Evolutionary conservation across 768 basidiomycete genomes (phyloP).

Genomic region (Suillus clintonianus): DNA sequence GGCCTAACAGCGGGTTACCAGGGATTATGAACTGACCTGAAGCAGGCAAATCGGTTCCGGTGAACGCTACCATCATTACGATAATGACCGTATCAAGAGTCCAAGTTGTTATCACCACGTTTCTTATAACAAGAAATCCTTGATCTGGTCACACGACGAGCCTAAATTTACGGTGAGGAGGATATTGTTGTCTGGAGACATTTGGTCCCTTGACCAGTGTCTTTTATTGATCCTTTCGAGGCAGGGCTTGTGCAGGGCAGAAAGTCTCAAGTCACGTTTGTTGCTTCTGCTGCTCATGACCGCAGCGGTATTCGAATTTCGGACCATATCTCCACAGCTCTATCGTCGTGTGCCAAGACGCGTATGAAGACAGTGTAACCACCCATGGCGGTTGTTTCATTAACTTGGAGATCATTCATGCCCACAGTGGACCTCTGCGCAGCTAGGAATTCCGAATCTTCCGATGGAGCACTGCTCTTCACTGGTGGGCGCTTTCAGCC

Average conservation of each 20-base stretch:
- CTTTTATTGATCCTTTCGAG: not conserved
- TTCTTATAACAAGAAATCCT: not conserved
- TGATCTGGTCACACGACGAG: constrained; percentile 1
- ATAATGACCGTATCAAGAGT: not conserved
- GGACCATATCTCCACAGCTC: not conserved
- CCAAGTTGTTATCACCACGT: not conserved
- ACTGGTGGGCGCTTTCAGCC: not conserved
- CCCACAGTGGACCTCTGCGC: not conserved
- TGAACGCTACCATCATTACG: constrained; percentile 2
- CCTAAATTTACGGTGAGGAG: not conserved
- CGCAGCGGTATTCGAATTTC: not conserved
- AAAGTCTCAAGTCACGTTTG: not conserved
- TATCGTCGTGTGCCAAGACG: not conserved
- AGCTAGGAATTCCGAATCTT: not conserved
- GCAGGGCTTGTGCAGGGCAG: not conserved
- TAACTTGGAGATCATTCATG: not conserved
- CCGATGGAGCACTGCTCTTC: not conserved
- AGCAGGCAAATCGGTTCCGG: not conserved
- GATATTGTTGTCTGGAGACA: not conserved
- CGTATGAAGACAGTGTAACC: not conserved
- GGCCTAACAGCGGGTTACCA: not conserved
- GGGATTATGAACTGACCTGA: constrained; percentile 2
- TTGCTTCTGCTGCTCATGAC: not conserved
- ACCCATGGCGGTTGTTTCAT: not conserved
- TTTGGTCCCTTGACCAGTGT: not conserved